Evolutionary conservation across 106 monocot genomes (phyloP), one percentile per base, ranked within the genome.

Genomic region (Phalaenopsis aphrodite): DNA sequence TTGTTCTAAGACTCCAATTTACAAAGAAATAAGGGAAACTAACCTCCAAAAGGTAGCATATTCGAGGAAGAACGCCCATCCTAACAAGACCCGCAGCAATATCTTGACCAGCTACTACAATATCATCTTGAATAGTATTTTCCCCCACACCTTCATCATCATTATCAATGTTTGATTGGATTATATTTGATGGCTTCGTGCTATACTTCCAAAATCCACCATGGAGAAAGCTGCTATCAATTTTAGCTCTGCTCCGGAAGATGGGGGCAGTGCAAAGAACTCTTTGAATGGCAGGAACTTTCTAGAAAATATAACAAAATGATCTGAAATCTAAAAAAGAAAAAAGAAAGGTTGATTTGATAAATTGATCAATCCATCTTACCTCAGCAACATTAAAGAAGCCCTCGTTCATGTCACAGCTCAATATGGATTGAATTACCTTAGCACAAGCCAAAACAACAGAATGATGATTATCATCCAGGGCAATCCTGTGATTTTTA

Each of bases 171-270:
- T 23, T 80, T 38, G 76, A 83, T 76, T 83, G 91, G 17, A 91
- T 75, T 49, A 99, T 87, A 78, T 95, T 93, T 73, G 94, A 93
- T 78, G 89, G 82, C 64, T 99, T 99, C 84, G 93, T 85, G 75
- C 81, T 99, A 83, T 95, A 99, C 77, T 99, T 99, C 99, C 99
- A 99, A 80, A 90, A 95, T 74, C 99, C 99, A 79, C 94, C 93
- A 72, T 83, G 89, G 88, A 99, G 87, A 88, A 91, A 95, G 77
- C 95, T 92, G 79, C 72, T 64, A 85, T 88, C 79, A 49, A 88
- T 69, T 43, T 95, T 91, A 58, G 94, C 89, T 72, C 87, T 95
- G 74, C 80, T 85, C 42, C 99, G 90, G 85, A 99, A 93, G 75
- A 99, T 84, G 66, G 99, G 94, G 79, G 99, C 92, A 42, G 88